These are phyloP conservation scores for Botryotinia calthae DNA, from an alignment of 2,329 filamentous ascomycete genomes.

Conservation along the genomic window DNA sequence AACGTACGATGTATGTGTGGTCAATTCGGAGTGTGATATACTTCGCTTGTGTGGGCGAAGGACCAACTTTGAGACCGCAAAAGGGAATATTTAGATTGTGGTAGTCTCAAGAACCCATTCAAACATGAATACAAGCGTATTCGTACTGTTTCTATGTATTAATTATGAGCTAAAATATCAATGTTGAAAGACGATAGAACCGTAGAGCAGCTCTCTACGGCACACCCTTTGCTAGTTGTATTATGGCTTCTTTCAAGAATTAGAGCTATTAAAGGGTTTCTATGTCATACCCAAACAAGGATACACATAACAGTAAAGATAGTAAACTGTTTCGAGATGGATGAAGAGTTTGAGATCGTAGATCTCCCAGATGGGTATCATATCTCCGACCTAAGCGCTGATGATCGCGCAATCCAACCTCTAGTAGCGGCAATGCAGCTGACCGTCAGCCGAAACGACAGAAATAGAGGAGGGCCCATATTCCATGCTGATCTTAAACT, in stretches of 20 bases:
- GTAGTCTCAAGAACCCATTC: background rate
- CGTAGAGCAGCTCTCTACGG: background rate
- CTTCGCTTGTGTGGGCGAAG: no score
- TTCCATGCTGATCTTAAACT: slow-evolving; percentile 8
- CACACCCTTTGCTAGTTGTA: background rate
- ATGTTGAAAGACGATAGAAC: background rate
- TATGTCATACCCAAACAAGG: background rate
- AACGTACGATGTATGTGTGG: background rate
- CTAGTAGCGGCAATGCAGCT: slow-evolving; percentile 8
- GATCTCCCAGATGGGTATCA: slow-evolving; percentile 10
- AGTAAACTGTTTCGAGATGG: background rate
- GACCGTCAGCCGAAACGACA: background rate
- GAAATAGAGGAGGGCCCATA: background rate
- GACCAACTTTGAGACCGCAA: background rate
- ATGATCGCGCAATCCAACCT: slow-evolving; percentile 5
- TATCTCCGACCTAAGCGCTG: background rate
- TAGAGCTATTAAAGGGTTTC: background rate
- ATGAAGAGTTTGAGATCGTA: slow-evolving; percentile 15
- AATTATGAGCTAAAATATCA: background rate
- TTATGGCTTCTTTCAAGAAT: background rate
- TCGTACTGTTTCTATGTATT: background rate
- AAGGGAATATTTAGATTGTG: background rate
- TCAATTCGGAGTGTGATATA: background rate
- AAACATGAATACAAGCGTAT: background rate
- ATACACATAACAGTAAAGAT: background rate